A percentile compares a stretch with the other conserved stretches of the same genome.
Conservation (phyloP, 345 rosid genomes). For the Eucalyptus urophylla region DNA sequence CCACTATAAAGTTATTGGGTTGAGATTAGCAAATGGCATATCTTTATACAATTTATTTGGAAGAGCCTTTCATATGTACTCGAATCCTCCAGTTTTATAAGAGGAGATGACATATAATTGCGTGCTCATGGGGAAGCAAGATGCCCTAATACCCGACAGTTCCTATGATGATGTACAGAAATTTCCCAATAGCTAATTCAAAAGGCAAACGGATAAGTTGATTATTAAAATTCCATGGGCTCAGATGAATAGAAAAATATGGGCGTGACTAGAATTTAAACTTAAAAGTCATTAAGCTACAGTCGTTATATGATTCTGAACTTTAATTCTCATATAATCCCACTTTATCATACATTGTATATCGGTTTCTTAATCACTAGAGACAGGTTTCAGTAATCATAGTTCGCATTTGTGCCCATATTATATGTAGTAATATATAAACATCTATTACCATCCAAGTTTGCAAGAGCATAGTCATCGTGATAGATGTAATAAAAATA, state of each 20-base stretch:
- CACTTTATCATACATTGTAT: not conserved
- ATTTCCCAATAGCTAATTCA: not conserved
- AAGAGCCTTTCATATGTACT: not conserved
- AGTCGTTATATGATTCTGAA: not conserved
- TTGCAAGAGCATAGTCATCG: conserved; percentile 36
- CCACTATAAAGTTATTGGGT: not conserved
- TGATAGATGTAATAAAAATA: conserved; percentile 17
- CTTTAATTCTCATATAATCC: not conserved
- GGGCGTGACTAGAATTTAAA: not conserved
- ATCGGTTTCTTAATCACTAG: not conserved
- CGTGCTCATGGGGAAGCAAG: not conserved
- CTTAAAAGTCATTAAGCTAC: not conserved
- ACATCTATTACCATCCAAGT: conserved; percentile 21
- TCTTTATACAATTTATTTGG: not conserved
- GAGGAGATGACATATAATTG: not conserved
- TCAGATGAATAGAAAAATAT: not conserved
- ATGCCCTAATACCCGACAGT: not conserved
- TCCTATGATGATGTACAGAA: not conserved
- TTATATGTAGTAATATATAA: not conserved
- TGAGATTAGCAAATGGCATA: not conserved
- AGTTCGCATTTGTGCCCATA: not conserved
- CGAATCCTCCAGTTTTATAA: not conserved
- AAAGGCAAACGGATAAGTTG: not conserved
- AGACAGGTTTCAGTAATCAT: not conserved
- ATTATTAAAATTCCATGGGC: not conserved